Conservation (phyloP, 305 asterid species). For the Solanum hybrid region DNA sequence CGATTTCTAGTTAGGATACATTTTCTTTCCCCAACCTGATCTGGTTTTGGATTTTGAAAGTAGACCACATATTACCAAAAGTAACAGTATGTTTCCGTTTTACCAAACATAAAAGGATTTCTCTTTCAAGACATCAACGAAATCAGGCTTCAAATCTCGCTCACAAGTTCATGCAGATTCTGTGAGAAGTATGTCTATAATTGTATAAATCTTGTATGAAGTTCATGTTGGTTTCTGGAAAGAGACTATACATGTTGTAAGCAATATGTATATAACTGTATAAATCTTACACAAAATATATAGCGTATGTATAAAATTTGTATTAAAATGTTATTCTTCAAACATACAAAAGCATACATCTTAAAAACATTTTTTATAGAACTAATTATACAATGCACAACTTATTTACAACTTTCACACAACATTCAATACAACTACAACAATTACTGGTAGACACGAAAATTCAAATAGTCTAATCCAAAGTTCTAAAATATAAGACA, state of each 20-base stretch:
- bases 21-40: neutral
- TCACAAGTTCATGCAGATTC: neutral
- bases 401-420: neutral
- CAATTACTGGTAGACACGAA: neutral
- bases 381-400: neutral
- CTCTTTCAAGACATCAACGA: neutral
- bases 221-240: neutral
- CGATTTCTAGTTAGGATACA: neutral
- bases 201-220: neutral
- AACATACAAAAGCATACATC: neutral
- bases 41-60: neutral
- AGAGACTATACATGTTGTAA: neutral
- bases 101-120: neutral
- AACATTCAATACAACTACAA: neutral
- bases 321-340: neutral
- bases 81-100: neutral
- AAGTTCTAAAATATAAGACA: neutral
- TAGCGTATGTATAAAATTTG: neutral
- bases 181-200: neutral
- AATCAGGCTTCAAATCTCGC: neutral
- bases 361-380: neutral
- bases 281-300: neutral
- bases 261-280: neutral
- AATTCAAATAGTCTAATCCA: neutral
- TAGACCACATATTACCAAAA: neutral